Percentiles rank a stretch among this genome's conserved stretches.
These are phyloP conservation scores for Fomitopsis pinicola DNA, from an alignment of 1,284 basidiomycete genomes.

Conservation along the genomic window DNA sequence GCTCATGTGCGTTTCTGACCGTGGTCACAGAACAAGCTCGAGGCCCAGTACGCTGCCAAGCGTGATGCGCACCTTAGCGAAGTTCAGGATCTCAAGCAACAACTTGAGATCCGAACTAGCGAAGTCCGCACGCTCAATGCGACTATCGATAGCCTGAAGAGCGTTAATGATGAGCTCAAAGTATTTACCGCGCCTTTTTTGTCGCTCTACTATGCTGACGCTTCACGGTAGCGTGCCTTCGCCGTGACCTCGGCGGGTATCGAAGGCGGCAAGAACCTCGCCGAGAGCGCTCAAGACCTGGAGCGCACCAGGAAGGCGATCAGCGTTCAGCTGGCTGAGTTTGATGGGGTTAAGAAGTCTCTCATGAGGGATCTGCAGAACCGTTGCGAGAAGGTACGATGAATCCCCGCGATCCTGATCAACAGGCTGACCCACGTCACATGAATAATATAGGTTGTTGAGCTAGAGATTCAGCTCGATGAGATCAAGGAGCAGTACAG, in stretches of 20 bases:
- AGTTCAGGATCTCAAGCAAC: constrained; percentile 86
- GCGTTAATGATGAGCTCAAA: constrained; percentile 98
- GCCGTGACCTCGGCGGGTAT: constrained; percentile 95
- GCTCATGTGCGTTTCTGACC: constrained; percentile 6
- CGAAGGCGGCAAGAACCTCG: constrained; percentile 93
- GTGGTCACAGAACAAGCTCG: constrained; percentile 75
- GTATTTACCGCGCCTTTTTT: constrained; percentile 34
- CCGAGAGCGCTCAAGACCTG: constrained; percentile 94
- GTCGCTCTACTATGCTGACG: constrained; percentile 8
- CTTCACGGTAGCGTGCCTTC: constrained; percentile 75
- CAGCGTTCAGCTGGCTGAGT: constrained; percentile 95
- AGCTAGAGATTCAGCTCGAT: constrained; percentile 98
- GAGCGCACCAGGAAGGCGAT: constrained; percentile 97
- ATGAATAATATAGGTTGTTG: constrained; percentile 75
- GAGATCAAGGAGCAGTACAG: constrained; percentile 99
- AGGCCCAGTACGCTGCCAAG: constrained; percentile 90
- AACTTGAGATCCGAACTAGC: constrained; percentile 82
- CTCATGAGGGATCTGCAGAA: constrained; percentile 99
- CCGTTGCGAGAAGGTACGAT: constrained; percentile 93
- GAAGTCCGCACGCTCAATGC: constrained; percentile 86
- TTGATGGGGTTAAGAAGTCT: constrained; percentile 98
- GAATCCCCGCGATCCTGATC: constrained; percentile 3
- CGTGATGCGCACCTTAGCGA: constrained; percentile 88
- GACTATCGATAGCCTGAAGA: constrained; percentile 90
- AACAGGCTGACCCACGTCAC: constrained; percentile 4